phyloP scores from a whole-genome alignment of 805 yeast genomes.

The Zygoascus ofunaensis region DNA sequence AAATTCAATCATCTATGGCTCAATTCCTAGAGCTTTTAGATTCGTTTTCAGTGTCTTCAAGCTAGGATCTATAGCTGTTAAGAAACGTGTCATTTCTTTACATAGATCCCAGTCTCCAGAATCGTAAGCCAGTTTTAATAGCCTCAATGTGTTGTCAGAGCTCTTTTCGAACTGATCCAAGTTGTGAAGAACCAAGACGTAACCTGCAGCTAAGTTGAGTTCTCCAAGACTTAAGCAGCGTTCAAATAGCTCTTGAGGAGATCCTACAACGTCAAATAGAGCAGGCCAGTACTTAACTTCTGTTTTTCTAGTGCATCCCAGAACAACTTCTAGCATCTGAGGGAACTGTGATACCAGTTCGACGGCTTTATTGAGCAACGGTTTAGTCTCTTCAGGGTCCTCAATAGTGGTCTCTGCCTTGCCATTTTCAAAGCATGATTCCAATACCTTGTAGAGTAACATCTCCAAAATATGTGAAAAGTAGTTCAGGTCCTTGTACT shows the following conservation, averaged over 20 bases:
- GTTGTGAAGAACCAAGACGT: constrained; percentile 32
- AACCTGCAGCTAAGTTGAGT: constrained; percentile 34
- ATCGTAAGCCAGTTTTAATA: constrained; percentile 29
- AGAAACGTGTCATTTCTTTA: constrained; percentile 31
- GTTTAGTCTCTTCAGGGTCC: constrained; percentile 4
- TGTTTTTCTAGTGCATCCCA: constrained; percentile 47
- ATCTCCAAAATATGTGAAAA: constrained; percentile 35
- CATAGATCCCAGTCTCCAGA: constrained; percentile 29
- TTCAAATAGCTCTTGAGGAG: constrained; percentile 30
- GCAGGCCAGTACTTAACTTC: constrained; percentile 47
- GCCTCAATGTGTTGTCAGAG: constrained; percentile 21
- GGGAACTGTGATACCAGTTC: constrained; percentile 29
- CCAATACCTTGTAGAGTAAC: constrained; percentile 30
- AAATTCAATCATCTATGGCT: not conserved
- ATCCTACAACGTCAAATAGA: constrained; percentile 31
- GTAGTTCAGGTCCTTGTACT: constrained; percentile 28
- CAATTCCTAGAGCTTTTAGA: not conserved
- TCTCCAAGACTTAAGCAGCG: constrained; percentile 26
- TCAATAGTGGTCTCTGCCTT: not conserved
- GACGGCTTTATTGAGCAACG: constrained; percentile 18
- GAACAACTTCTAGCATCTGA: constrained; percentile 30
- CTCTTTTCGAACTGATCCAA: constrained; percentile 21
- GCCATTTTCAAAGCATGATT: constrained; percentile 14
- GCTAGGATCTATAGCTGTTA: constrained; percentile 30
- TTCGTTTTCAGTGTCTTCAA: constrained; percentile 4